Conservation (phyloP, 306 rosid species). For the Sesbania bispinosa region DNA sequence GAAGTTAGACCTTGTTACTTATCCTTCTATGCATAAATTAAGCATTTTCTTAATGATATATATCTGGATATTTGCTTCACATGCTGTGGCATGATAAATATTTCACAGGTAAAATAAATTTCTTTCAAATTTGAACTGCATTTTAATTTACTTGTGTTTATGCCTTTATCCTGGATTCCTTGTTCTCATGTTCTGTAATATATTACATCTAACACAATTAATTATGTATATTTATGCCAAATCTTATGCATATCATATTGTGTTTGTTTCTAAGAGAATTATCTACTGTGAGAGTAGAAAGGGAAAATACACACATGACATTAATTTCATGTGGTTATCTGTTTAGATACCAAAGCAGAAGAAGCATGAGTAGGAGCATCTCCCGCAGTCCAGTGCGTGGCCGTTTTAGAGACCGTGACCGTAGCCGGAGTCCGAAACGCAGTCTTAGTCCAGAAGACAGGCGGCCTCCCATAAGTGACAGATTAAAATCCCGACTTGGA, state of each 20-base stretch:
- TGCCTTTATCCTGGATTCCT: background rate
- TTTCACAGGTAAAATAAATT: background rate
- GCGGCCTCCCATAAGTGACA: constrained; percentile 65
- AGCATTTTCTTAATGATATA: constrained; percentile 6
- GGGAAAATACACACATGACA: background rate
- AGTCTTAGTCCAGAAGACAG: constrained; percentile 58
- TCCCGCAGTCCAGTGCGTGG: constrained; percentile 82
- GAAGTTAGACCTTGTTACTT: background rate
- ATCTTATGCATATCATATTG: background rate
- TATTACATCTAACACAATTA: background rate
- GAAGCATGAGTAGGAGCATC: constrained; percentile 68
- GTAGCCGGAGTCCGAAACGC: constrained; percentile 50
- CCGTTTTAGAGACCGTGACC: constrained; percentile 43
- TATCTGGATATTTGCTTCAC: background rate
- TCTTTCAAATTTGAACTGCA: background rate
- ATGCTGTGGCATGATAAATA: constrained; percentile 10
- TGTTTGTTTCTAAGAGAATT: background rate
- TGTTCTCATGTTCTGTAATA: background rate
- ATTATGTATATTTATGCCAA: background rate
- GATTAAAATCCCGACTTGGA: constrained; percentile 84
- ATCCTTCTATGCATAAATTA: background rate
- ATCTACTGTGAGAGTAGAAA: background rate
- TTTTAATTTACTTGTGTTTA: background rate
- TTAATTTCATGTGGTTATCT: background rate
- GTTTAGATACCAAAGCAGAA: constrained; percentile 54